Conservation (phyloP, 495 filamentous ascomycete species). For the Xylaria venustula region DNA sequence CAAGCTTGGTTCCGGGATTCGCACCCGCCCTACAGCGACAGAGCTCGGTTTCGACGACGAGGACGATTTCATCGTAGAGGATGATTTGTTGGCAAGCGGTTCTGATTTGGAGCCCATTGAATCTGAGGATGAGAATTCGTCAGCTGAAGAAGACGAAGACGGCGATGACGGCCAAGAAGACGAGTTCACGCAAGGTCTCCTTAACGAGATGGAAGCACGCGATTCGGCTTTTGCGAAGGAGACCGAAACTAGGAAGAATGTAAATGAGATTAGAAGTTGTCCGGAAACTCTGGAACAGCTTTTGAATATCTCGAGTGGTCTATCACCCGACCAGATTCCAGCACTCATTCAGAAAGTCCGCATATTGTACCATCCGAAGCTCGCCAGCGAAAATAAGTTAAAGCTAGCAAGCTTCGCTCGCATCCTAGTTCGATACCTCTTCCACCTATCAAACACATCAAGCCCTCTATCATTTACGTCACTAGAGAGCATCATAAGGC, state of each 20-base stretch:
- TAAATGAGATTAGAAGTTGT: conserved; percentile 42
- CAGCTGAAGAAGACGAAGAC: conserved; percentile 56
- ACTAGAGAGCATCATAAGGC: conserved; percentile 42
- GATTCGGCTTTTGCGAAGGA: conserved; percentile 39
- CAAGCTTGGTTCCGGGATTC: conserved; percentile 55
- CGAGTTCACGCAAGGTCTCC: conserved; percentile 66
- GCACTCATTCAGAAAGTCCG: conserved; percentile 85
- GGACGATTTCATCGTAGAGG: conserved; percentile 87
- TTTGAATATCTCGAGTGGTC: conserved; percentile 57
- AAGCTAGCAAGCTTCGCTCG: conserved; percentile 73
- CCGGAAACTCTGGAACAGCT: conserved; percentile 75
- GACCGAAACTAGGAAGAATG: not conserved
- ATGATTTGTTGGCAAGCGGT: conserved; percentile 72
- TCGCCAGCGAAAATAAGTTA: conserved; percentile 77
- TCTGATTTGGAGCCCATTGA: conserved; percentile 62
- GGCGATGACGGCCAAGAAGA: conserved; percentile 58
- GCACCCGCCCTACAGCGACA: conserved; percentile 40
- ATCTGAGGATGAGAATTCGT: conserved; percentile 47
- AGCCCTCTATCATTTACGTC: conserved; percentile 35
- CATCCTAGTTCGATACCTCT: conserved; percentile 75
- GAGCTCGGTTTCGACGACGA: conserved; percentile 76
- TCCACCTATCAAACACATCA: conserved; percentile 55
- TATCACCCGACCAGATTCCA: conserved; percentile 63
- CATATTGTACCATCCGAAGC: conserved; percentile 83
- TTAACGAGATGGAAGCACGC: conserved; percentile 51